Percentiles rank a stretch among this genome's conserved stretches.
These are phyloP conservation scores for Achlya hypogyna DNA, from an alignment of 352 stramenopile species.

Conservation along the genomic window DNA sequence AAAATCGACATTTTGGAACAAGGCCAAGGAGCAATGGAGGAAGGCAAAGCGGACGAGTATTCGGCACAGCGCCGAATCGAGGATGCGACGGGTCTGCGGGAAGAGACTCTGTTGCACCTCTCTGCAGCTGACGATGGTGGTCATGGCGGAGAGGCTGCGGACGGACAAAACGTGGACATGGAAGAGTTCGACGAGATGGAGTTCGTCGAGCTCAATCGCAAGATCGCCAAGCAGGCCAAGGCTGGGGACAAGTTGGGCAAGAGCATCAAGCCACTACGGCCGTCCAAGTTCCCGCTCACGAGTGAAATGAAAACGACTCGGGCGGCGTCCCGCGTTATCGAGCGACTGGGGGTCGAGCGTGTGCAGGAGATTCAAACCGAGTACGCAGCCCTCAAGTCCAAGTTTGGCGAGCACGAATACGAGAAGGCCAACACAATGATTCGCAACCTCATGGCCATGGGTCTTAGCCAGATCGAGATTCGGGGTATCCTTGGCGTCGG, in stretches of 20 bases:
- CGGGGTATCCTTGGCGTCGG: conserved; percentile 5
- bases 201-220: not conserved
- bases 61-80: not conserved
- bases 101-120: not conserved
- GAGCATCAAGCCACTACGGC: not conserved
- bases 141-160: not conserved
- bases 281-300: not conserved
- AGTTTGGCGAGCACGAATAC: conserved; percentile 9
- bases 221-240: not conserved
- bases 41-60: not conserved
- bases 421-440: conserved; percentile 12
- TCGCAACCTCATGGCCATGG: conserved; percentile 13
- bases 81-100: not conserved
- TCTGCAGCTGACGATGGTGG: not conserved
- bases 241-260: not conserved
- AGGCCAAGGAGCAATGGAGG: not conserved
- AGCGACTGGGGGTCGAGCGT: not conserved
- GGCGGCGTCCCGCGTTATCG: not conserved
- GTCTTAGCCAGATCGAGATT: conserved; percentile 6
- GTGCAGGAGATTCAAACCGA: conserved; percentile 7
- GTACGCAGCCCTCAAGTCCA: conserved; percentile 6
- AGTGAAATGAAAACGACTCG: conserved; percentile 8
- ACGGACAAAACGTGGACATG: not conserved
- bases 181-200: not conserved
- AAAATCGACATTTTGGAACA: not conserved